phyloP scores from a whole-genome alignment of 2,329 filamentous ascomycete genomes.

The Hypoxylon sp. region DNA sequence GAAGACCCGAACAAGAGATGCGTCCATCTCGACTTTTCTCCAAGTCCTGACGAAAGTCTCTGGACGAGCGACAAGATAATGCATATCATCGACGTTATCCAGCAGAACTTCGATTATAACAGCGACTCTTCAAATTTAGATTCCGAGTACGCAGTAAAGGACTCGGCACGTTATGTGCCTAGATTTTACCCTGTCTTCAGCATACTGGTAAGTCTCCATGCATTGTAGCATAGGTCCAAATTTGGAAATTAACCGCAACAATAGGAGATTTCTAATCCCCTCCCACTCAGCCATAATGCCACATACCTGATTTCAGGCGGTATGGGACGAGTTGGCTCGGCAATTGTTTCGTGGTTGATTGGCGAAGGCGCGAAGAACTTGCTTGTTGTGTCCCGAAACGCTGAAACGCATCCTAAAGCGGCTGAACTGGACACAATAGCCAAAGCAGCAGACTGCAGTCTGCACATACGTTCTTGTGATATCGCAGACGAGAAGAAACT shows the following conservation, averaged over 20 bases:
- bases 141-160: not conserved
- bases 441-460: not conserved
- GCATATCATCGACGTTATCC: not conserved
- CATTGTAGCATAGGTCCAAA: not conserved
- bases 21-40: not conserved
- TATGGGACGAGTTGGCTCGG: not conserved
- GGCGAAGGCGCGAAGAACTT: constrained; percentile 1
- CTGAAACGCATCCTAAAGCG: not conserved
- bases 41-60: not conserved
- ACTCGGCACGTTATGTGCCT: not conserved
- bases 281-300: not conserved
- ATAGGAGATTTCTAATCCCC: not conserved
- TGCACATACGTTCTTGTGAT: not conserved
- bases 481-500: not conserved
- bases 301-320: not conserved
- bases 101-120: not conserved
- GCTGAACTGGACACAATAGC: not conserved
- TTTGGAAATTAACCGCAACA: not conserved
- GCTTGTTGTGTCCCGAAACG: constrained; percentile 5
- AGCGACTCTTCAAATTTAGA: not conserved
- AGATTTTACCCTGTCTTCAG: not conserved
- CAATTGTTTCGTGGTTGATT: constrained; percentile 2
- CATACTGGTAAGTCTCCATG: not conserved
- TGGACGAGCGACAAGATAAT: not conserved
- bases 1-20: not conserved